These are phyloP conservation scores for Boletus speciosus DNA, from an alignment of 768 basidiomycete genomes.

Conservation along the genomic window DNA sequence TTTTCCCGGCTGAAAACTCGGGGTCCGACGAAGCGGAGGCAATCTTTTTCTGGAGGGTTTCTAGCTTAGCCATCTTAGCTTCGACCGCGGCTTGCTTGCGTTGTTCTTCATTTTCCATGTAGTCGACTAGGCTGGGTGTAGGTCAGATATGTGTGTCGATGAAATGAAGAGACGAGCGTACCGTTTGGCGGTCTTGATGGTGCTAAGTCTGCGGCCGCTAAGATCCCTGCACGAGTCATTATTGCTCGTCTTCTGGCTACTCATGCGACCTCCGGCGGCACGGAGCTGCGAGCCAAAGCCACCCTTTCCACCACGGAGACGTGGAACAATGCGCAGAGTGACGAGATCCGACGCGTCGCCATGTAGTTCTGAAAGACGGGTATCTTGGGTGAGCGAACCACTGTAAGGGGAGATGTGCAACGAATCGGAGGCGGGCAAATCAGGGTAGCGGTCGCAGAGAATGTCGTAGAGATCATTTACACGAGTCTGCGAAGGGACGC, in stretches of 20 bases:
- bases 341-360: constrained; percentile 41
- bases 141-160: background rate
- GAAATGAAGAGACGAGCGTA: constrained; percentile 34
- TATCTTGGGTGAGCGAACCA: constrained; percentile 29
- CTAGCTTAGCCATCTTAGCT: constrained; percentile 77
- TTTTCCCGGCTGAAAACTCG: constrained; percentile 62
- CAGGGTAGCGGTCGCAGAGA: constrained; percentile 44
- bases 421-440: constrained; percentile 41
- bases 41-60: constrained; percentile 79
- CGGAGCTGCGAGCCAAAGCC: constrained; percentile 96
- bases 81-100: constrained; percentile 76
- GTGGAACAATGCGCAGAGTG: constrained; percentile 69
- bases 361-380: constrained; percentile 37
- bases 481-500: constrained; percentile 39
- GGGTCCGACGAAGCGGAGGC: constrained; percentile 37
- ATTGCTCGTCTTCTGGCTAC: constrained; percentile 90
- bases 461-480: constrained; percentile 42
- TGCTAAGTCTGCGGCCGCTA: constrained; percentile 83
- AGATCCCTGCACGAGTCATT: constrained; percentile 94
- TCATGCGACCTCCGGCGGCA: constrained; percentile 97
- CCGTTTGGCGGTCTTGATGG: constrained; percentile 96
- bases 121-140: constrained; percentile 65
- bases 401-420: constrained; percentile 42
- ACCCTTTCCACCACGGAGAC: constrained; percentile 88
- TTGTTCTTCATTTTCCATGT: constrained; percentile 80